phyloP scores from a whole-genome alignment of 2,329 filamentous ascomycete genomes.

The Allantophomopsis cytisporea region DNA sequence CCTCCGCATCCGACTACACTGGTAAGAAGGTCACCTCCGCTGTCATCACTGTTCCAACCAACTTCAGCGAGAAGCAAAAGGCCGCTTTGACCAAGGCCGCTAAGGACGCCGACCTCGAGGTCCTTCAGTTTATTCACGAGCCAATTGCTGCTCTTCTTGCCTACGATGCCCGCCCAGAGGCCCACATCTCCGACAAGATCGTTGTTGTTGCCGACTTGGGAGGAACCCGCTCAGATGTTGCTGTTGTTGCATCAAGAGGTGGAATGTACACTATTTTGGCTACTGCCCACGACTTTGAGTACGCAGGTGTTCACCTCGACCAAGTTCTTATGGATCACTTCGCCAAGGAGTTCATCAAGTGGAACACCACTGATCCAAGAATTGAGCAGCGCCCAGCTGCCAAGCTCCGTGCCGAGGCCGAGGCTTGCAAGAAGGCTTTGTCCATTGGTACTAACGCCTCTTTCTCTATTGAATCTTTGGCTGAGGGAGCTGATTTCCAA shows the following conservation, averaged over 20 bases:
- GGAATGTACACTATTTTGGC: slow-evolving; percentile 95
- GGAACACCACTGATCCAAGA: slow-evolving; percentile 73
- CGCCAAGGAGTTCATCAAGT: slow-evolving; percentile 97
- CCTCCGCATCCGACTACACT: slow-evolving; percentile 80
- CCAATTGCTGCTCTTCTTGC: slow-evolving; percentile 80
- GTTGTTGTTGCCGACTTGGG: slow-evolving; percentile 87
- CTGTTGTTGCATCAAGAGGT: slow-evolving; percentile 79
- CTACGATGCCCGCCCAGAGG: slow-evolving; percentile 76
- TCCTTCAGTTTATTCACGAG: slow-evolving; percentile 87
- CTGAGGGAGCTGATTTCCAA: slow-evolving; percentile 81
- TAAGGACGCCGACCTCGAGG: slow-evolving; percentile 68
- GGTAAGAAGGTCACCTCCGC: slow-evolving; percentile 91
- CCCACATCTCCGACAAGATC: slow-evolving; percentile 68
- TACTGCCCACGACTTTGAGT: slow-evolving; percentile 90
- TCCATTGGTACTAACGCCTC: slow-evolving; percentile 78
- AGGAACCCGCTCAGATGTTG: slow-evolving; percentile 82
- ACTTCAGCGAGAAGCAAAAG: slow-evolving; percentile 82
- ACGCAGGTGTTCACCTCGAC: slow-evolving; percentile 75
- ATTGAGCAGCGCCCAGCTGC: slow-evolving; percentile 70
- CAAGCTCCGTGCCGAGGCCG: slow-evolving; percentile 85
- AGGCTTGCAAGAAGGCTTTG: slow-evolving; percentile 83
- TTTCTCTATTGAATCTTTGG: slow-evolving; percentile 86
- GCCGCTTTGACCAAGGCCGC: slow-evolving; percentile 67
- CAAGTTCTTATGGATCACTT: slow-evolving; percentile 91
- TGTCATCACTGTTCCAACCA: slow-evolving; percentile 86